Conservation (phyloP, 2,329 filamentous ascomycete genomes). For the Diaporthe sp. region DNA sequence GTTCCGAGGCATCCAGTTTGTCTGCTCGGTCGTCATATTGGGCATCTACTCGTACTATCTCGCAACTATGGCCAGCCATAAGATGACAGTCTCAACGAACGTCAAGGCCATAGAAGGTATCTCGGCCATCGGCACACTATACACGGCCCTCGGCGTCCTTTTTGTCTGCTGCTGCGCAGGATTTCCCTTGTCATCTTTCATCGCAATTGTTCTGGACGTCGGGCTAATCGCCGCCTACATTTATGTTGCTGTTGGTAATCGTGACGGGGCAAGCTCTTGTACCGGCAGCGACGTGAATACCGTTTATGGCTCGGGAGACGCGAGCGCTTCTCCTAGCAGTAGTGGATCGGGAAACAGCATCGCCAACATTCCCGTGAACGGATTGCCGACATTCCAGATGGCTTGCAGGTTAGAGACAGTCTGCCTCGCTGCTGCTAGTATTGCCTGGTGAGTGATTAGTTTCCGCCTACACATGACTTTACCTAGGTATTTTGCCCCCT, state of each 20-base stretch:
- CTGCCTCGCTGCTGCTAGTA: conserved; percentile 71
- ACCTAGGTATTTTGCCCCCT: neutral
- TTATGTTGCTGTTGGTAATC: conserved; percentile 71
- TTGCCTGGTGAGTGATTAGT: conserved; percentile 63
- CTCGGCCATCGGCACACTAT: conserved; percentile 69
- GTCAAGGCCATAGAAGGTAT: conserved; percentile 72
- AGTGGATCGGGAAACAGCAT: conserved; percentile 47
- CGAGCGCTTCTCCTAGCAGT: conserved; percentile 50
- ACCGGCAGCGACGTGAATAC: conserved; percentile 60
- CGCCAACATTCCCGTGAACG: conserved; percentile 40
- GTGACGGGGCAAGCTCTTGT: conserved; percentile 68
- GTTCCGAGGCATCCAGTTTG: conserved; percentile 71
- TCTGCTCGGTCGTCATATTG: conserved; percentile 69
- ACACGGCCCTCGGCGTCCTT: conserved; percentile 69
- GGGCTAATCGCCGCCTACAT: conserved; percentile 72
- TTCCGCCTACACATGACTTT: neutral
- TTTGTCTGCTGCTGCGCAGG: conserved; percentile 75
- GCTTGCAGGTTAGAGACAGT: conserved; percentile 73
- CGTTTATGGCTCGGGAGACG: conserved; percentile 66
- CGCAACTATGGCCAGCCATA: conserved; percentile 65
- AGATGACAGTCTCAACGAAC: conserved; percentile 63
- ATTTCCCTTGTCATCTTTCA: conserved; percentile 68
- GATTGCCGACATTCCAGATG: conserved; percentile 32
- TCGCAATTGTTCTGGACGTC: conserved; percentile 72
- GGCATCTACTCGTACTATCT: conserved; percentile 77